Evolutionary conservation across 2,329 filamentous ascomycete genomes (phyloP).

Genomic region (Penicillium sp.): DNA sequence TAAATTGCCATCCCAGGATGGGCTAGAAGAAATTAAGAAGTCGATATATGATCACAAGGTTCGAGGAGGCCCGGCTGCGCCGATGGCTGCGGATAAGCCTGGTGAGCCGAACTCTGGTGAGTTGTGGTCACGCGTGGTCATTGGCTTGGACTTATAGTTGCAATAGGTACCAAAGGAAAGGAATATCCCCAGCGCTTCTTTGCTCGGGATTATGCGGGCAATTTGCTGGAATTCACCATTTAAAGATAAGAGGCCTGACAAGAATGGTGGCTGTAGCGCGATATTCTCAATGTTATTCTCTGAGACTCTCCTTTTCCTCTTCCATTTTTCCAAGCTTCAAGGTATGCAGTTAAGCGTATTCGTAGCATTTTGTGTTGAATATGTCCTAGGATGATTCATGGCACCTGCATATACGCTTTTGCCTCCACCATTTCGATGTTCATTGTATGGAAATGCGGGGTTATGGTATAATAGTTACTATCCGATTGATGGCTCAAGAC

Average conservation of each 20-base stretch:
- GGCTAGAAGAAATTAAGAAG: constrained; percentile 47
- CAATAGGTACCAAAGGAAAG: constrained; percentile 49
- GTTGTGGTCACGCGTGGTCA: constrained; percentile 4
- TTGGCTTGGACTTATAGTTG: constrained; percentile 14
- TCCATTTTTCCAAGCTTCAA: background rate
- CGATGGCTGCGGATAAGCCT: constrained; percentile 53
- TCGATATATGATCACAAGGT: constrained; percentile 52
- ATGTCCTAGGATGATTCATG: no score
- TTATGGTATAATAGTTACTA: background rate
- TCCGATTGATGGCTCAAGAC: no score
- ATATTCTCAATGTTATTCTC: background rate
- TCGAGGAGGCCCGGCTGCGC: constrained; percentile 48
- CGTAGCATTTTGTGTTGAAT: no score
- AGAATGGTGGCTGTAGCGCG: background rate
- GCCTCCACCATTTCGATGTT: no score
- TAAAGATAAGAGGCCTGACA: constrained; percentile 19
- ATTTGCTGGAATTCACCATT: constrained; percentile 52
- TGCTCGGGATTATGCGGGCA: constrained; percentile 55
- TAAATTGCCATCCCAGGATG: constrained; percentile 46
- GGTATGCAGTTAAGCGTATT: background rate
- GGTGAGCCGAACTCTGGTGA: constrained; percentile 46
- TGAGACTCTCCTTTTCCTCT: background rate
- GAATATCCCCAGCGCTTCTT: constrained; percentile 62
- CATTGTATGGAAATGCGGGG: constrained; percentile 6
- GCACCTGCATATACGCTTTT: no score